A percentile compares a stretch with the other conserved stretches of the same genome.
Evolutionary conservation across 805 yeast species (phyloP).

Genomic region (Candida sphagnicola): DNA sequence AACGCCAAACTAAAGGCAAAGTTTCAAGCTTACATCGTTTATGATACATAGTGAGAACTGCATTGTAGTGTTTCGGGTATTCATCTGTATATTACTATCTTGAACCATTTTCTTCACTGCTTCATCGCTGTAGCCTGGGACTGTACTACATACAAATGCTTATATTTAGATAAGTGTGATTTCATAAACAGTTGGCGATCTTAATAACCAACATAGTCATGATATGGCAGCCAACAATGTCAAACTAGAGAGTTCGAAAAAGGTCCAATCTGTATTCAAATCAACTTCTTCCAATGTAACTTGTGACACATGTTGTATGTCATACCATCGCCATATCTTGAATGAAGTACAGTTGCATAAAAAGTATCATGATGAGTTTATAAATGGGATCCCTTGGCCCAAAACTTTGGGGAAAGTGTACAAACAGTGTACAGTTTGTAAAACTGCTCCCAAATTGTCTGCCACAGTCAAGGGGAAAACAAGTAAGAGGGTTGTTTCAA

Average conservation of each 20-base stretch:
- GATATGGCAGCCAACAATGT: background rate
- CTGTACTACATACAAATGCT: no score
- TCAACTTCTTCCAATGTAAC: conserved; percentile 17
- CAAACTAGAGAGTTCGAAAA: background rate
- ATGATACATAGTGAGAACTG: no score
- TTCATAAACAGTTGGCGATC: no score
- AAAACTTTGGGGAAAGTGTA: background rate
- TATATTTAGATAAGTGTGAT: no score
- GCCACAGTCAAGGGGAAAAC: conserved; percentile 28
- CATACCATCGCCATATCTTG: conserved; percentile 38
- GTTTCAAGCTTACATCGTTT: no score
- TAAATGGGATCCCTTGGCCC: conserved; percentile 51
- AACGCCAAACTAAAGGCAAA: no score
- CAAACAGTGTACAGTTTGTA: background rate
- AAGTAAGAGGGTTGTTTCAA: no score
- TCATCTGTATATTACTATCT: no score
- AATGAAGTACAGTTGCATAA: conserved; percentile 46
- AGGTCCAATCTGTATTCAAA: conserved; percentile 15
- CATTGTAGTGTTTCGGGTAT: no score
- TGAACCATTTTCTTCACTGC: no score
- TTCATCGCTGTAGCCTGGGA: no score
- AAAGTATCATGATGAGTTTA: conserved; percentile 46
- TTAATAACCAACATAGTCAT: no score
- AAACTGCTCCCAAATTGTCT: conserved; percentile 12
- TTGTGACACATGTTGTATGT: conserved; percentile 53